phyloP scores from a whole-genome alignment of 2,329 filamentous ascomycete species.

The Aspergillus novoparasiticus region DNA sequence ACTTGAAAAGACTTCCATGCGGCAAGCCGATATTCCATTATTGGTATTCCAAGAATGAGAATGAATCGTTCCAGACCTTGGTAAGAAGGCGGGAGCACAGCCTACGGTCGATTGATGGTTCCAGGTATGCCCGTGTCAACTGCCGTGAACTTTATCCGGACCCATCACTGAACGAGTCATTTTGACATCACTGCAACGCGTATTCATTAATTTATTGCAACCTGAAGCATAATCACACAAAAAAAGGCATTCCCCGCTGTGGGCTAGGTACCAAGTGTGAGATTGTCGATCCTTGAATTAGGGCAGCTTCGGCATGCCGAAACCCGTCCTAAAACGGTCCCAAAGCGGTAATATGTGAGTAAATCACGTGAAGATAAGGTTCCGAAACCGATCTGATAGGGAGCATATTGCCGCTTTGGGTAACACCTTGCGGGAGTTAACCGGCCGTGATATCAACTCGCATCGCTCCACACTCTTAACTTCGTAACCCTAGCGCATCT shows the following conservation, averaged over 20 bases:
- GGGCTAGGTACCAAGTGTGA: not conserved
- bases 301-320: not conserved
- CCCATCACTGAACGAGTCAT: not conserved
- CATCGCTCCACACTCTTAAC: too few relatives aligned
- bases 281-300: not conserved
- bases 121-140: too few relatives aligned
- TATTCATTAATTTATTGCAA: not conserved
- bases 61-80: too few relatives aligned
- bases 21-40: too few relatives aligned
- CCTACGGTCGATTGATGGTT: too few relatives aligned
- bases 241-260: not conserved
- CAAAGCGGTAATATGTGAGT: not conserved
- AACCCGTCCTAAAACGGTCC: not conserved
- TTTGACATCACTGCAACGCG: not conserved
- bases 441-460: not conserved
- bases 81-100: too few relatives aligned
- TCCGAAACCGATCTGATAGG: not conserved
- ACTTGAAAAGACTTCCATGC: too few relatives aligned
- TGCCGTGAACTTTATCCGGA: not conserved
- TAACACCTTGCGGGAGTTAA: not conserved
- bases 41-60: too few relatives aligned
- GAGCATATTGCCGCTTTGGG: not conserved
- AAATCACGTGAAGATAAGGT: not conserved
- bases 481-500: not conserved
- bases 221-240: not conserved